Conservation (phyloP, 2,329 filamentous ascomycete species). For the Tympanopsis confertula region DNA sequence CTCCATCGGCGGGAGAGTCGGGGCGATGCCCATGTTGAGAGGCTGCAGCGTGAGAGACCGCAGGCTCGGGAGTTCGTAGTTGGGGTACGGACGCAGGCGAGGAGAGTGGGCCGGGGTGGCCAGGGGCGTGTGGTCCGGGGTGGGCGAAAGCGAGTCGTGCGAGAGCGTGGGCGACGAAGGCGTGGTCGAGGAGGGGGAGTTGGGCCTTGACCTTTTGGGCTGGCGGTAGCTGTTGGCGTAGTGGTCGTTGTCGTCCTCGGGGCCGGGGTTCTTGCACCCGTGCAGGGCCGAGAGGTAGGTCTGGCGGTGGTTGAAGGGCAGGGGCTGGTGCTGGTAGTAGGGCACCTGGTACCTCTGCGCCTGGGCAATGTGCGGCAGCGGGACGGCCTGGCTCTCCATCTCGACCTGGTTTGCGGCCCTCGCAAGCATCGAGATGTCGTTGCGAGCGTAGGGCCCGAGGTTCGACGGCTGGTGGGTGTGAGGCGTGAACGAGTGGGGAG, state of each 20-base stretch:
- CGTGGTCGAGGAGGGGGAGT: slow-evolving; percentile 87
- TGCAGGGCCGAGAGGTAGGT: slow-evolving; percentile 78
- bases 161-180: slow-evolving; percentile 94
- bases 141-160: slow-evolving; percentile 87
- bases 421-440: slow-evolving; percentile 48
- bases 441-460: too few species aligned
- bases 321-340: slow-evolving; percentile 36
- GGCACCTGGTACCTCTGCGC: slow-evolving; percentile 35
- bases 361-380: slow-evolving; percentile 27
- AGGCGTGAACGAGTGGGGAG: slow-evolving; percentile 76
- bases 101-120: slow-evolving; percentile 93
- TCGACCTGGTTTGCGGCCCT: slow-evolving; percentile 51
- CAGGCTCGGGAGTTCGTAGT: slow-evolving; percentile 77
- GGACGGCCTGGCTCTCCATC: slow-evolving; percentile 35
- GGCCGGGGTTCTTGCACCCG: slow-evolving; percentile 70
- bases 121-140: slow-evolving; percentile 95
- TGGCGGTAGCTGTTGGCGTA: slow-evolving; percentile 59
- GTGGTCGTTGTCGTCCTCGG: slow-evolving; percentile 66
- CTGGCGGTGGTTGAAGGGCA: slow-evolving; percentile 45
- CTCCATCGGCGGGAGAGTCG: slow-evolving; percentile 46
- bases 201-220: slow-evolving; percentile 80
- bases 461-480: slow-evolving; percentile 34
- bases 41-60: slow-evolving; percentile 48
- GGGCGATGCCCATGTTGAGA: slow-evolving; percentile 27
- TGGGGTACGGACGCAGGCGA: slow-evolving; percentile 67